Base-by-base conservation (phyloP, 768 basidiomycete genomes). In the Tulasnella sp. region DNA sequence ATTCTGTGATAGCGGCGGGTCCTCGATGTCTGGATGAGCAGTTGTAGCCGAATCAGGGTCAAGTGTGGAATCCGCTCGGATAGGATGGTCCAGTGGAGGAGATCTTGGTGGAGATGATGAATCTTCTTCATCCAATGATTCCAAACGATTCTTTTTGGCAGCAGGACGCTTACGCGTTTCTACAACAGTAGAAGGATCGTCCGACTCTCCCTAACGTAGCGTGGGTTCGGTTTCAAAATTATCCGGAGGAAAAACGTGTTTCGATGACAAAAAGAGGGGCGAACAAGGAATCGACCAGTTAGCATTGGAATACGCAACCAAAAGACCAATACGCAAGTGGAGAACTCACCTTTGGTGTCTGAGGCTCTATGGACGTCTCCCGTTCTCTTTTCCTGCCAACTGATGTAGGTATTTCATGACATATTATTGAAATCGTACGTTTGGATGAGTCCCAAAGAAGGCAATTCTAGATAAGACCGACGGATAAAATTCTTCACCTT, bases 351-450 rank as follows among this genome's bases (percentile, higher is more conserved):
- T 63, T 62, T 1, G 68, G 66, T 19, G 68, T 68, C 4, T 63
- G 60, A 53, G 83, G 82, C 63, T 88, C 84, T 29, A 81, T 65
- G 24, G 84, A 88, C 20, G 80, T 76, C 64, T 86, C 83, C 31
- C 84, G 70, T 64, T 84, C 83, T 56, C 84, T 73, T 65, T 88
- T 88, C 63, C 74, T 73, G 20, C 34, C n/a, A n/a, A n/a, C n/a
- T n/a, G n/a, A n/a, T n/a, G n/a, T n/a, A n/a, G n/a, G n/a, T n/a
- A n/a, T n/a, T n/a, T n/a, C n/a, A n/a, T n/a, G n/a, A n/a, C n/a
- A n/a, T n/a, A n/a, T n/a, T n/a, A n/a, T n/a, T n/a, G n/a, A n/a
- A n/a, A n/a, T n/a, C n/a, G n/a, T n/a, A n/a, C n/a, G n/a, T n/a
- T n/a, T n/a, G n/a, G n/a, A n/a, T n/a, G n/a, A n/a, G n/a, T n/a